A percentile compares a stretch with the other conserved stretches of the same genome.
Evolutionary conservation across 208 protist genomes (phyloP).

Genomic region (Leishmania turanica): DNA sequence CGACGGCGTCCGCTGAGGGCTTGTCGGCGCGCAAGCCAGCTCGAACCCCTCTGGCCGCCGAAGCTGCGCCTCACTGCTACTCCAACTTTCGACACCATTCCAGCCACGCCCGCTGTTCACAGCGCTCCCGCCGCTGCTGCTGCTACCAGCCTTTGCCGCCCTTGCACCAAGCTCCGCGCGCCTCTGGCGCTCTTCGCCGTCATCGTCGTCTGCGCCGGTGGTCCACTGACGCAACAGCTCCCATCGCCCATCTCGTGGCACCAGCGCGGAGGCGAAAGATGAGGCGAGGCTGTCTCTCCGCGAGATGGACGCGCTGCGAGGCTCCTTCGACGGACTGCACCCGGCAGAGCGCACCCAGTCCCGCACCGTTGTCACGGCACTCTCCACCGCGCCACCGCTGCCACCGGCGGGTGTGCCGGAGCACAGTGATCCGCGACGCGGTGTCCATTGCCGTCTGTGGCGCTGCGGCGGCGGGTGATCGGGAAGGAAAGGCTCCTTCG

Average conservation of each 20-base stretch:
- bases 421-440: slow-evolving; percentile 7
- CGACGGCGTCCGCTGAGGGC: slow-evolving; percentile 17
- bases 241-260: slow-evolving; percentile 13
- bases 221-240: not conserved
- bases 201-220: not conserved
- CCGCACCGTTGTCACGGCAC: slow-evolving; percentile 26
- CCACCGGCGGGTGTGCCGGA: not conserved
- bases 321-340: slow-evolving; percentile 36
- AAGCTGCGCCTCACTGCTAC: not conserved
- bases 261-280: slow-evolving; percentile 27
- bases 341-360: slow-evolving; percentile 34
- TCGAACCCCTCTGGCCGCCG: not conserved
- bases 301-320: slow-evolving; percentile 43
- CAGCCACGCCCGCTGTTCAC: not conserved
- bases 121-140: not conserved
- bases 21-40: not conserved
- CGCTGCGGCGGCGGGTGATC: slow-evolving; percentile 11
- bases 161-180: not conserved
- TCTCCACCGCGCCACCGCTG: not conserved
- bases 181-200: slow-evolving; percentile 4
- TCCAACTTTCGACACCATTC: not conserved
- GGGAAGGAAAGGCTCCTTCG: not conserved
- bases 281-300: slow-evolving; percentile 41
- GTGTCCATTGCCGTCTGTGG: slow-evolving; percentile 23
- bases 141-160: not conserved